Percentiles rank a stretch among this genome's conserved stretches.
Evolutionary conservation across 306 rosid species (phyloP).

Genomic region (Senna tora): DNA sequence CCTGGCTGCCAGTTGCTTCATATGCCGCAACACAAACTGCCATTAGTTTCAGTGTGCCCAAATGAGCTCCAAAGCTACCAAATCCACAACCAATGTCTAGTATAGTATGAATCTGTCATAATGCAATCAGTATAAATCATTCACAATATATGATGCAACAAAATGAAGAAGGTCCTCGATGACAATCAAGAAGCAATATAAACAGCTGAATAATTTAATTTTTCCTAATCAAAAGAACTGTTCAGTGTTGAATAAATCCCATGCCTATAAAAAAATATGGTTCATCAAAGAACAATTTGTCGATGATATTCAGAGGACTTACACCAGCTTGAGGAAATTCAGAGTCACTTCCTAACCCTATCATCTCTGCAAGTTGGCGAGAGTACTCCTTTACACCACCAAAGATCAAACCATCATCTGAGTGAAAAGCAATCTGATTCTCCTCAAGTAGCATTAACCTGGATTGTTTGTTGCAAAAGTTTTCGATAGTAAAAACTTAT

Average conservation of each 20-base stretch:
- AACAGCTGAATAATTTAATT: constrained; percentile 4
- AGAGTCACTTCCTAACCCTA: constrained; percentile 71
- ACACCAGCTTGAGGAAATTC: constrained; percentile 84
- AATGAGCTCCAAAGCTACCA: constrained; percentile 92
- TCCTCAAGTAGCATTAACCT: constrained; percentile 92
- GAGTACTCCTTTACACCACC: constrained; percentile 84
- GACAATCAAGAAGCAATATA: constrained; percentile 1
- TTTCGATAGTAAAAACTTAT: constrained; percentile 15
- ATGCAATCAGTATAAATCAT: constrained; percentile 37
- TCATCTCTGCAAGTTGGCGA: constrained; percentile 83
- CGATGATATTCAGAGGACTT: constrained; percentile 41
- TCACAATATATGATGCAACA: constrained; percentile 22
- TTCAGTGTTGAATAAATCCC: constrained; percentile 9
- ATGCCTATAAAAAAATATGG: constrained; percentile 30
- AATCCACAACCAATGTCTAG: constrained; percentile 88
- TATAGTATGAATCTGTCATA: constrained; percentile 64
- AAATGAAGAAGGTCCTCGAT: neutral
- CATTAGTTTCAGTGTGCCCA: constrained; percentile 67
- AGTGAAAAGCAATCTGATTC: constrained; percentile 85
- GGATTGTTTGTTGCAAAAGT: constrained; percentile 28
- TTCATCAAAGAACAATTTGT: constrained; percentile 18
- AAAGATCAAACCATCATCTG: constrained; percentile 72
- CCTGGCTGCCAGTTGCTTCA: constrained; percentile 93
- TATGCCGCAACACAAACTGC: constrained; percentile 75
- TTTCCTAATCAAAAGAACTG: constrained; percentile 3